phyloP scores from a whole-genome alignment of 2,329 filamentous ascomycete genomes.

The Sporothrix mexicana region DNA sequence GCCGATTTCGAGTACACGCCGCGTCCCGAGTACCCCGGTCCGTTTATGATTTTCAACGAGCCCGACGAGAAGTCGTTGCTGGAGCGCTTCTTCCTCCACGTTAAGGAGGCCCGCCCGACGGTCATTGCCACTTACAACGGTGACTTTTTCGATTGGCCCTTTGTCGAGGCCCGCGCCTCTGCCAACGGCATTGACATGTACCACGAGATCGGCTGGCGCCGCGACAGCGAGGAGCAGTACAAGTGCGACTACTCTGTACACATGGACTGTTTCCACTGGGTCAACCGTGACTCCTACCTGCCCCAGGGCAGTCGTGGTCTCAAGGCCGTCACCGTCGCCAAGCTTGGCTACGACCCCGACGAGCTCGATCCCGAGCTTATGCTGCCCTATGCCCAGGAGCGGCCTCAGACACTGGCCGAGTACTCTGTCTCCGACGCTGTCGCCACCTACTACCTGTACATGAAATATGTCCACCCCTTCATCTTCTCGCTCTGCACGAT shows the following conservation, averaged over 20 bases:
- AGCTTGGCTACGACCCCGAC: constrained; percentile 97
- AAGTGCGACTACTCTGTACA: constrained; percentile 95
- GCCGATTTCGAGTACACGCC: constrained; percentile 98
- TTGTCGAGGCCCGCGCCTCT: constrained; percentile 90
- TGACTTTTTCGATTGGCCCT: constrained; percentile 99
- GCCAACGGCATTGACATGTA: constrained; percentile 99
- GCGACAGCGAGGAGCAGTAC: constrained; percentile 94
- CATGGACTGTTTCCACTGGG: constrained; percentile 99
- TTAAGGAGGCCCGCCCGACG: constrained; percentile 92
- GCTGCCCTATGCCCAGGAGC: constrained; percentile 88
- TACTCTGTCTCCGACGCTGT: constrained; percentile 99
- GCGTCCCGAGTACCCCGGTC: constrained; percentile 91
- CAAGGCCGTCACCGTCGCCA: constrained; percentile 96
- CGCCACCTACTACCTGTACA: constrained; percentile 98
- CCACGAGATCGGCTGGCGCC: constrained; percentile 94
- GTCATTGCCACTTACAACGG: constrained; percentile 99
- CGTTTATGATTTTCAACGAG: constrained; percentile 98
- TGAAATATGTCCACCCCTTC: constrained; percentile 99
- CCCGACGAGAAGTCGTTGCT: constrained; percentile 86
- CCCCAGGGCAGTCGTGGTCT: constrained; percentile 96
- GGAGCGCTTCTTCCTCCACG: constrained; percentile 91
- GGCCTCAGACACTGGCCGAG: constrained; percentile 91
- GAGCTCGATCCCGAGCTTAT: constrained; percentile 97
- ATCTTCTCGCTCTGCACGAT: constrained; percentile 99
- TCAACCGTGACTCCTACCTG: constrained; percentile 96